Evolutionary conservation across 83 land plant species (phyloP).

Genomic region (Larix sibirica): DNA sequence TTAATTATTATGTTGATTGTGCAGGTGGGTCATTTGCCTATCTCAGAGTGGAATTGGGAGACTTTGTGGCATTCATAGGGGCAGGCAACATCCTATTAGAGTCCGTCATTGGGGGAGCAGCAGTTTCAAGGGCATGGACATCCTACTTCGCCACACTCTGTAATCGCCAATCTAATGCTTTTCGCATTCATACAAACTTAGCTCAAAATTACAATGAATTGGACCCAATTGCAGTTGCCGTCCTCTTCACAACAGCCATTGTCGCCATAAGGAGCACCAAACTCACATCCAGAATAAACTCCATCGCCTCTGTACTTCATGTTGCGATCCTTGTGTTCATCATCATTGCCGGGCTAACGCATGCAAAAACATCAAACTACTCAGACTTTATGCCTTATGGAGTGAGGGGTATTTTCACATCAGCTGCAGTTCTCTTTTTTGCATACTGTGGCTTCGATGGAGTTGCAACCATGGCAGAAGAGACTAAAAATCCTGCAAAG

Average conservation of each 20-base stretch:
- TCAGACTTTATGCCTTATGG: slow-evolving; percentile 68
- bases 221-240: slow-evolving; percentile 85
- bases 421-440: slow-evolving; percentile 81
- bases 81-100: slow-evolving; percentile 92
- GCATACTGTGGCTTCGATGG: slow-evolving; percentile 90
- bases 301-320: slow-evolving; percentile 72
- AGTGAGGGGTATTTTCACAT: slow-evolving; percentile 65
- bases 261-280: slow-evolving; percentile 70
- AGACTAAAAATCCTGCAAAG: slow-evolving; percentile 75
- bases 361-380: slow-evolving; percentile 68
- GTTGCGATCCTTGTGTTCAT: slow-evolving; percentile 72
- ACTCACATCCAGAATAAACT: slow-evolving; percentile 76
- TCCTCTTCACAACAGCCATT: slow-evolving; percentile 46
- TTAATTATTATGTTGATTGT: background rate
- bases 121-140: slow-evolving; percentile 83
- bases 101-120: slow-evolving; percentile 73
- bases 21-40: slow-evolving; percentile 68
- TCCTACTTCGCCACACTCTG: slow-evolving; percentile 80
- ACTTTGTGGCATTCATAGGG: slow-evolving; percentile 81
- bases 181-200: slow-evolving; percentile 67
- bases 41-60: slow-evolving; percentile 78
- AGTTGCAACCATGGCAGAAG: slow-evolving; percentile 90
- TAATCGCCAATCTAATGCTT: slow-evolving; percentile 44
- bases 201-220: slow-evolving; percentile 56
- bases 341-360: slow-evolving; percentile 80